Evolutionary conservation across 768 basidiomycete genomes (phyloP).

Genomic region (Ephemerocybe angulata): DNA sequence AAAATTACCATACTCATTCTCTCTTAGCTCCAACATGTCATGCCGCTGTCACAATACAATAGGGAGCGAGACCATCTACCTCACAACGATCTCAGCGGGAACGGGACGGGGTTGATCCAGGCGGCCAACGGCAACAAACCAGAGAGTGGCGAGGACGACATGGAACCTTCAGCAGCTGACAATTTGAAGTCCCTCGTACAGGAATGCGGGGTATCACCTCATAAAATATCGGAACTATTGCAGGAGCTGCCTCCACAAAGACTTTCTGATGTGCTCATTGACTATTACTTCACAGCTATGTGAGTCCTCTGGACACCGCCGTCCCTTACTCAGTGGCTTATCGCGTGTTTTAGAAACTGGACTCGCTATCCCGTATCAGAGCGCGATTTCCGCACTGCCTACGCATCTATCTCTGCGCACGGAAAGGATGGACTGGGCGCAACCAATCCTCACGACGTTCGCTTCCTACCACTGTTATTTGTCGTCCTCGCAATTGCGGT

Average conservation of each 20-base stretch:
- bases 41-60: background rate
- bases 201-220: constrained; percentile 89
- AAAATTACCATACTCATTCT: background rate
- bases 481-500: constrained; percentile 88
- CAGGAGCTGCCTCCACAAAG: constrained; percentile 81
- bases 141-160: constrained; percentile 37
- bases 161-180: constrained; percentile 64
- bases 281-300: constrained; percentile 78
- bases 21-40: constrained; percentile 26
- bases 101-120: constrained; percentile 1
- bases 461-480: constrained; percentile 88
- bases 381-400: constrained; percentile 71
- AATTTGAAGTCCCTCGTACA: constrained; percentile 82
- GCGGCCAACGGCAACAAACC: constrained; percentile 8
- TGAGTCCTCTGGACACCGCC: constrained; percentile 29
- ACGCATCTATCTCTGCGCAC: constrained; percentile 59
- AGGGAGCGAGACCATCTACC: background rate
- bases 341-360: constrained; percentile 67
- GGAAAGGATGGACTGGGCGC: constrained; percentile 56
- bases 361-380: constrained; percentile 91
- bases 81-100: background rate
- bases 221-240: constrained; percentile 85
- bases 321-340: constrained; percentile 11
- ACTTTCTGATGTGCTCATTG: constrained; percentile 72
- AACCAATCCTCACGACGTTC: constrained; percentile 71